Percentiles rank a stretch among this genome's conserved stretches.
Evolutionary conservation across 768 basidiomycete genomes (phyloP).

Genomic region (Podaxis mareebaensis): DNA sequence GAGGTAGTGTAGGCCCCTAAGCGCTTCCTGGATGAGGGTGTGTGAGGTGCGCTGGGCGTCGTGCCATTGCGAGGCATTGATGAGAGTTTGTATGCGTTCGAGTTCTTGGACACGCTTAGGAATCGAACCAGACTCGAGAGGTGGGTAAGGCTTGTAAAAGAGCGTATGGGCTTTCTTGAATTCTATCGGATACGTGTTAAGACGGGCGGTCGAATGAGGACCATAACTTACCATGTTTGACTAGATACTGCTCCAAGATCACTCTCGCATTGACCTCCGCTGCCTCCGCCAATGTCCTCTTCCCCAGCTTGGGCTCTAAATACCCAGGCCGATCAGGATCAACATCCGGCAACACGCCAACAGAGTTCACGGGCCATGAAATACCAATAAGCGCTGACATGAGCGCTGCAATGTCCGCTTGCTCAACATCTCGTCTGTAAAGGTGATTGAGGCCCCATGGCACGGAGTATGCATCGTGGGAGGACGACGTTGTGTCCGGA

Average conservation of each 20-base stretch:
- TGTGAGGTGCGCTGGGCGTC: slow-evolving; percentile 50
- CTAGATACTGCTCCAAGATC: slow-evolving; percentile 72
- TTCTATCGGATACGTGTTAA: slow-evolving; percentile 37
- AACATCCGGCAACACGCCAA: slow-evolving; percentile 78
- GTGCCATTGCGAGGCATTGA: slow-evolving; percentile 43
- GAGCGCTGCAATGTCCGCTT: slow-evolving; percentile 78
- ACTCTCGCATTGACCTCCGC: slow-evolving; percentile 71
- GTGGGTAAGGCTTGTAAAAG: slow-evolving; percentile 61
- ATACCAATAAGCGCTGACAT: slow-evolving; percentile 76
- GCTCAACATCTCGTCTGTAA: slow-evolving; percentile 73
- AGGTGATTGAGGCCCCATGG: slow-evolving; percentile 63
- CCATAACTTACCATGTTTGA: slow-evolving; percentile 65
- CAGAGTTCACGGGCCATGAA: slow-evolving; percentile 79
- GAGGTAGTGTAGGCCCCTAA: slow-evolving; percentile 72
- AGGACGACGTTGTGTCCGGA: slow-evolving; percentile 52
- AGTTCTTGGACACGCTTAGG: slow-evolving; percentile 28
- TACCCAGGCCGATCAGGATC: slow-evolving; percentile 63
- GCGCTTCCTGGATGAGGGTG: slow-evolving; percentile 50
- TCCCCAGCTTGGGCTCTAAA: slow-evolving; percentile 45
- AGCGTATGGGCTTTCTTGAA: slow-evolving; percentile 59
- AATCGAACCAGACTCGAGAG: slow-evolving; percentile 42
- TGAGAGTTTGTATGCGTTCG: slow-evolving; percentile 42
- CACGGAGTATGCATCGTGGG: slow-evolving; percentile 70
- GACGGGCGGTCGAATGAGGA: neutral
- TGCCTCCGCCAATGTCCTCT: slow-evolving; percentile 50